phyloP scores from a whole-genome alignment of 305 asterid species.

The Euphrasia arctica region DNA sequence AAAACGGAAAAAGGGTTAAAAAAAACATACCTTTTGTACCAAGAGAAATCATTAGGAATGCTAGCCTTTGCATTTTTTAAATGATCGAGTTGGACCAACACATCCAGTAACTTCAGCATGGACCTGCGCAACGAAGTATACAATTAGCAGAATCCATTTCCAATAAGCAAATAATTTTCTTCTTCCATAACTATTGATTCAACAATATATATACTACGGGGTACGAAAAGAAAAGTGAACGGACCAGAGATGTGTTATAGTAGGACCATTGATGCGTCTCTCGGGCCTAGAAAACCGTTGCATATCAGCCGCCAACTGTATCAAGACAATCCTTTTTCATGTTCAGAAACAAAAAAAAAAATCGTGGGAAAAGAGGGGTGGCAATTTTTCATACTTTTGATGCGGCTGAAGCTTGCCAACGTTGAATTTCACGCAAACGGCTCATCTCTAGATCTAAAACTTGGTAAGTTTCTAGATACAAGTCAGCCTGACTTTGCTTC shows the following conservation, averaged over 20 bases:
- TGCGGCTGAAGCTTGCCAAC: conserved; percentile 96
- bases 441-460: conserved; percentile 97
- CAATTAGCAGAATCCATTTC: conserved; percentile 7
- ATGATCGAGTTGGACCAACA: conserved; percentile 96
- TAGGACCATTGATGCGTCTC: conserved; percentile 96
- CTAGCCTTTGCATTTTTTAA: conserved; percentile 99
- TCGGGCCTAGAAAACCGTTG: conserved; percentile 99
- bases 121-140: conserved; percentile 69
- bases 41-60: conserved; percentile 97
- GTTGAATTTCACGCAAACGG: conserved; percentile 94
- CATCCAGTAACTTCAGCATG: conserved; percentile 91
- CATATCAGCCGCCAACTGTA: conserved; percentile 98
- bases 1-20: neutral
- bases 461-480: conserved; percentile 96
- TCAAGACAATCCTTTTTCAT: conserved; percentile 34
- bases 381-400: conserved; percentile 56
- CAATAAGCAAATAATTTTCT: neutral
- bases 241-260: conserved; percentile 95
- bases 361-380: conserved; percentile 18
- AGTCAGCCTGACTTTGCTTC: conserved; percentile 96
- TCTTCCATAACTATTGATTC: neutral
- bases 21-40: conserved; percentile 87
- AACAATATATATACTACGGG: neutral
- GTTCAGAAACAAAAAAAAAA: conserved; percentile 27
- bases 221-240: conserved; percentile 22